A percentile compares a stretch with the other conserved stretches of the same genome.
Conservation (phyloP, 208 protist genomes). For the Leishmania aethiopica region DNA sequence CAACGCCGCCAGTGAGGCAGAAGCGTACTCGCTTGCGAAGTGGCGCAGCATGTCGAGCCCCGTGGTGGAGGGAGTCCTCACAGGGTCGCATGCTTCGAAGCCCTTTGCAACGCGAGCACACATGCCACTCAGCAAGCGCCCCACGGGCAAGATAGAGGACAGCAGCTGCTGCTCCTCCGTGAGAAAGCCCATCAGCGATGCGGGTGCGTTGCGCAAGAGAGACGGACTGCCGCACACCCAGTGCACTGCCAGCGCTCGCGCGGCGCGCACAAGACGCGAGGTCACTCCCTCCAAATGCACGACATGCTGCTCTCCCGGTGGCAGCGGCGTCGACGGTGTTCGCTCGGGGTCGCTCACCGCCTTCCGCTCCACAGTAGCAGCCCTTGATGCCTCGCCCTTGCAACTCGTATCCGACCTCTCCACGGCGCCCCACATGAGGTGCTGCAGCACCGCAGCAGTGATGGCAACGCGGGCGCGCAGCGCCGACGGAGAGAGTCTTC, state of each 20-base stretch:
- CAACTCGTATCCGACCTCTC: neutral
- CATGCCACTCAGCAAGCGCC: neutral
- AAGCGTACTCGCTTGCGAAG: constrained; percentile 10
- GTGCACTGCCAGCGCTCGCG: constrained; percentile 27
- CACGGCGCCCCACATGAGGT: constrained; percentile 13
- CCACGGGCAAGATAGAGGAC: constrained; percentile 3
- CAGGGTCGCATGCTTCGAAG: neutral
- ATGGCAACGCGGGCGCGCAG: constrained; percentile 31
- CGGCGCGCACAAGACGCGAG: constrained; percentile 3
- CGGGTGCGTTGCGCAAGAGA: neutral
- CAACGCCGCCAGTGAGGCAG: constrained; percentile 9
- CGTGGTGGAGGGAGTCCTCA: neutral
- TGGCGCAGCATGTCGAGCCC: neutral
- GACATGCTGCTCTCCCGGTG: neutral
- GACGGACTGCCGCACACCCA: constrained; percentile 16
- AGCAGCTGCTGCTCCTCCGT: constrained; percentile 21
- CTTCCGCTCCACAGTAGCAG: neutral
- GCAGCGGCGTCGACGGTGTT: neutral
- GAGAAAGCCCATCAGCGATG: constrained; percentile 8
- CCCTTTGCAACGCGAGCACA: neutral
- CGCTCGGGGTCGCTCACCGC: neutral
- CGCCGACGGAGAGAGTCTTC: constrained; percentile 2
- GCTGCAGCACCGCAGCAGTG: constrained; percentile 17
- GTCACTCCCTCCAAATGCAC: neutral
- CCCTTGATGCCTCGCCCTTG: neutral